These are phyloP conservation scores for Spergularia bocconei DNA, from an alignment of 148 eudicot genomes.

Conservation along the genomic window DNA sequence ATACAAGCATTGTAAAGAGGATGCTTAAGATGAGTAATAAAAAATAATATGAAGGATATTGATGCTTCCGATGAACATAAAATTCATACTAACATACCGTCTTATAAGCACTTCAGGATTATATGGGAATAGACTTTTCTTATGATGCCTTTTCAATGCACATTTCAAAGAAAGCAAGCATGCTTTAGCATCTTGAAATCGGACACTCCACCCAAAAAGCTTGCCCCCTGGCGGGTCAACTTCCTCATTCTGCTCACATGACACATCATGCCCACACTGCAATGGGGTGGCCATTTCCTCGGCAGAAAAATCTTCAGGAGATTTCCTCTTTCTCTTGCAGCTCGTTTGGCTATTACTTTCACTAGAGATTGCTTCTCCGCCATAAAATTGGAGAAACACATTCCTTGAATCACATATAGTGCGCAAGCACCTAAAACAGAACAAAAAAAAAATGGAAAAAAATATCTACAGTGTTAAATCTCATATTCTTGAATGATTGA, in stretches of 20 bases:
- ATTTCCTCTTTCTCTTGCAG: slow-evolving; percentile 47
- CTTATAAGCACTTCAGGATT: slow-evolving; percentile 79
- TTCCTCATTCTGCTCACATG: slow-evolving; percentile 23
- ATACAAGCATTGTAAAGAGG: too few relatives aligned
- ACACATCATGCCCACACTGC: slow-evolving; percentile 17
- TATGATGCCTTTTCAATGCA: slow-evolving; percentile 55
- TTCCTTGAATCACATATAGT: slow-evolving; percentile 65
- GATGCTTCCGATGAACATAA: neutral
- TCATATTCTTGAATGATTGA: neutral
- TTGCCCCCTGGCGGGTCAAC: slow-evolving; percentile 19
- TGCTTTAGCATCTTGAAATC: slow-evolving; percentile 49
- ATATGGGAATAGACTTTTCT: slow-evolving; percentile 76
- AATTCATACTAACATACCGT: slow-evolving; percentile 40
- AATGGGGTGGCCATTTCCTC: slow-evolving; percentile 17
- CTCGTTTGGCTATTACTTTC: slow-evolving; percentile 15
- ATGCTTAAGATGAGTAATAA: too few relatives aligned
- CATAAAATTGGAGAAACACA: slow-evolving; percentile 43
- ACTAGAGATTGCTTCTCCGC: slow-evolving; percentile 17
- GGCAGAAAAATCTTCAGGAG: slow-evolving; percentile 25
- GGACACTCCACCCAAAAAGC: slow-evolving; percentile 17
- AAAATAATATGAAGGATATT: neutral
- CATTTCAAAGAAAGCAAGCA: slow-evolving; percentile 64
- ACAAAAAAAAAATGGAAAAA: neutral
- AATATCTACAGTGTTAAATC: neutral
- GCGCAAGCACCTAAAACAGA: slow-evolving; percentile 62